phyloP scores from a whole-genome alignment of 2,329 filamentous ascomycete genomes.

The Cytospora mali region DNA sequence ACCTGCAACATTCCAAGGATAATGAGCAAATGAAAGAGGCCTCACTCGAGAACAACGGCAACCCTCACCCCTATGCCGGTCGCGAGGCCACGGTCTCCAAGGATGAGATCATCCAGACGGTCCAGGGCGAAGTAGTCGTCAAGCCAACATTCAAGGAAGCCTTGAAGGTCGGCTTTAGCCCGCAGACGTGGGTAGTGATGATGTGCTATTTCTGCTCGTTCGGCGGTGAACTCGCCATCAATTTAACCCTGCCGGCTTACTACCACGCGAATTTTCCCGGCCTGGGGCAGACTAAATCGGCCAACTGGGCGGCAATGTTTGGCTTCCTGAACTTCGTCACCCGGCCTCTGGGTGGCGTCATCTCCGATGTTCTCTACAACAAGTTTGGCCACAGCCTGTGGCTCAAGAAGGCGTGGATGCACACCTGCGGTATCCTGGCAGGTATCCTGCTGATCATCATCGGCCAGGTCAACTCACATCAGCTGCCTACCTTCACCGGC shows the following conservation, averaged over 20 bases:
- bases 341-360: constrained; percentile 65
- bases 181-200: constrained; percentile 58
- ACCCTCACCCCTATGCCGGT: constrained; percentile 39
- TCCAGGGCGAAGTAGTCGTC: constrained; percentile 53
- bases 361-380: constrained; percentile 55
- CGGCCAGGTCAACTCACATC: constrained; percentile 64
- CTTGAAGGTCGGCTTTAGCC: constrained; percentile 49
- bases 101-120: constrained; percentile 56
- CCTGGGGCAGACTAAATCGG: constrained; percentile 58
- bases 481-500: constrained; percentile 69
- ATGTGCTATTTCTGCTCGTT: constrained; percentile 66
- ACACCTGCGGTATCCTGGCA: constrained; percentile 62
- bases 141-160: constrained; percentile 59
- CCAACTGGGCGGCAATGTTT: constrained; percentile 71
- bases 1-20: constrained; percentile 35
- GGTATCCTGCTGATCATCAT: constrained; percentile 64
- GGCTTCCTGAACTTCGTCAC: constrained; percentile 72
- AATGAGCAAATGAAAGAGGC: constrained; percentile 39
- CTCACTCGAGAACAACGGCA: constrained; percentile 35
- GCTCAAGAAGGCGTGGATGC: constrained; percentile 59
- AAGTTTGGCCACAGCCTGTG: constrained; percentile 41
- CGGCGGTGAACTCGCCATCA: constrained; percentile 64
- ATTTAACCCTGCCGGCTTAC: constrained; percentile 61
- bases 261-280: constrained; percentile 61
- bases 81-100: constrained; percentile 52